Evolutionary conservation across 495 filamentous ascomycete species (phyloP), one percentile per base, ranked within the genome.

Genomic region (Xanthoparmelia taractica): DNA sequence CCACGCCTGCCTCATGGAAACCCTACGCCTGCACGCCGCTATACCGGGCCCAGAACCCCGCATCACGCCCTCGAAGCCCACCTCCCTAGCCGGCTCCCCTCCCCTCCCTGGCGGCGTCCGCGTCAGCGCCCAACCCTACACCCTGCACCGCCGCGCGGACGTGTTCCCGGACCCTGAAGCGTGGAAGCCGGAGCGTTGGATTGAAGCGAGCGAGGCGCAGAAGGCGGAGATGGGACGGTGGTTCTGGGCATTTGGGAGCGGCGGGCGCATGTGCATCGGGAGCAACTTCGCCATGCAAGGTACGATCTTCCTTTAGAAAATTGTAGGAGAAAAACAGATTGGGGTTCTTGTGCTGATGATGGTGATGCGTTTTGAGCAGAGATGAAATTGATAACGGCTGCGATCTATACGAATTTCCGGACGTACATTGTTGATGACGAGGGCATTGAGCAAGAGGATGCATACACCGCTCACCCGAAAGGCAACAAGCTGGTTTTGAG

Each of bases 231-330:
- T 83, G 70, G 75, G 80, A 54, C 75, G 87, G 36, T 87, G 85
- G 78, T 92, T 92, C 71, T 95, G 90, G 90, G 89, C 89, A 0
- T 95, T 95, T 75, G 85, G 87, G 4, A 90, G 85, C 59, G 90
- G 90, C 1, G 88, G 89, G 0, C 74, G 90, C 61, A 94, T 93
- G 90, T 95, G 90, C 67, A 79, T 94, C 13, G 90, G 90, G 7
- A 89, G 84, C 50, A 87, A 93, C 74, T 83, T 95, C 58, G 89
- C 90, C 18, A 79, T 91, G 75, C 85, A 89, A 72, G 85, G 87
- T 90, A 75, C 65, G 78, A 23, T 45, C 4, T 47, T n/a, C 41
- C 41, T 25, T 11, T 47, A 20, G 2, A 11, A 8, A 23, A 4
- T 12, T 23, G 31, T 1, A 8, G 40, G 29, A 38, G 40, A 60